A percentile compares a stretch with the other conserved stretches of the same genome.
phyloP scores from a whole-genome alignment of 805 yeast species.

The Scheffersomyces amazonensis region DNA sequence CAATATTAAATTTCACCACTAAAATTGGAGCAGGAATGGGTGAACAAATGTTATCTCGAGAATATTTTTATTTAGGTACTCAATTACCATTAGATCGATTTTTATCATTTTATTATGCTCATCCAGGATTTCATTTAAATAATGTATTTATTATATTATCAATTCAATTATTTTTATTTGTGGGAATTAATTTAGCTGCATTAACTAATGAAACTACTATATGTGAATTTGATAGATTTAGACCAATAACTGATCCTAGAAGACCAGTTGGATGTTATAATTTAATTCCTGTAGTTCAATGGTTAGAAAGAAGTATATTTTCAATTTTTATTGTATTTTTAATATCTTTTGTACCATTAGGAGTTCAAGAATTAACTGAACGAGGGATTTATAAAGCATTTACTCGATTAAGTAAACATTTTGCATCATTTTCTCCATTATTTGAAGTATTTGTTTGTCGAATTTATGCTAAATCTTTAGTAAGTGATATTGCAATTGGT shows the following conservation, averaged over 20 bases:
- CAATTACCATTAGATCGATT: slow-evolving; percentile 78
- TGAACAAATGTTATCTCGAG: slow-evolving; percentile 83
- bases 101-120: slow-evolving; percentile 81
- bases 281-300: slow-evolving; percentile 68
- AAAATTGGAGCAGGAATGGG: slow-evolving; percentile 95
- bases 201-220: slow-evolving; percentile 68
- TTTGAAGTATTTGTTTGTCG: slow-evolving; percentile 84
- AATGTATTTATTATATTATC: slow-evolving; percentile 76
- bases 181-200: slow-evolving; percentile 68
- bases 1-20: slow-evolving; percentile 80
- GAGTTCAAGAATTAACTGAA: slow-evolving; percentile 77
- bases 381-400: slow-evolving; percentile 77
- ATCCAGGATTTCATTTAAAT: slow-evolving; percentile 83
- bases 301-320: slow-evolving; percentile 78
- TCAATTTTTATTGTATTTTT: slow-evolving; percentile 82
- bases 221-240: slow-evolving; percentile 63
- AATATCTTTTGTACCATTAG: slow-evolving; percentile 75
- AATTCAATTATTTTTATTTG: slow-evolving; percentile 67
- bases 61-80: slow-evolving; percentile 77
- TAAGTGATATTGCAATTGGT: slow-evolving; percentile 73
- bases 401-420: slow-evolving; percentile 66
- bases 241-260: slow-evolving; percentile 64
- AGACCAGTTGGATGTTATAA: slow-evolving; percentile 74
- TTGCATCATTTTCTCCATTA: slow-evolving; percentile 70
- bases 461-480: slow-evolving; percentile 68